Evolutionary conservation across 768 basidiomycete species (phyloP).

Genomic region (Russula emetica): DNA sequence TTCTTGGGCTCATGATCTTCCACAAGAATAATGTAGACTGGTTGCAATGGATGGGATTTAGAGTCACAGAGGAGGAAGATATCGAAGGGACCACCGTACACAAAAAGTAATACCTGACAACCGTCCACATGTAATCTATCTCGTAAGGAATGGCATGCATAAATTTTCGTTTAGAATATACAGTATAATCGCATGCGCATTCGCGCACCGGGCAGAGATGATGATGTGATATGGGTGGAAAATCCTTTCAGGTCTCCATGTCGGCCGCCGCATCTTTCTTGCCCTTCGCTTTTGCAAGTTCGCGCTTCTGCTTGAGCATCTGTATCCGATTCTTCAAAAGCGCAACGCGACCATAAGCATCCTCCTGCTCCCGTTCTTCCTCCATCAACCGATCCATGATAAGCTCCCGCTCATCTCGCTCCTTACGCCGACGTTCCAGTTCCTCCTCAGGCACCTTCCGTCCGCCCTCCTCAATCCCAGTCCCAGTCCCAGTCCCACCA

Average conservation of each 20-base stretch:
- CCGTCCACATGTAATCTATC: background rate
- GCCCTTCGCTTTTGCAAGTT: slow-evolving; percentile 29
- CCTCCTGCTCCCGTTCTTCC: slow-evolving; percentile 83
- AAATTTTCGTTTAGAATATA: too few species aligned
- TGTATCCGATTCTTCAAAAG: slow-evolving; percentile 63
- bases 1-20: slow-evolving; percentile 90
- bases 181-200: background rate
- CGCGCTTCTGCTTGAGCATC: slow-evolving; percentile 47
- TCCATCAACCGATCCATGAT: slow-evolving; percentile 84
- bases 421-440: slow-evolving; percentile 46
- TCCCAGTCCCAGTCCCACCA: slow-evolving; percentile 29
- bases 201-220: background rate
- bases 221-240: background rate
- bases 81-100: background rate
- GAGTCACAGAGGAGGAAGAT: slow-evolving; percentile 13
- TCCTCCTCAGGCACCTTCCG: slow-evolving; percentile 42
- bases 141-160: background rate
- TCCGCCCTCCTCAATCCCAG: slow-evolving; percentile 30
- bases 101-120: background rate
- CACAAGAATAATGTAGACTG: slow-evolving; percentile 87
- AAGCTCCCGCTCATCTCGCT: slow-evolving; percentile 70
- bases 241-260: slow-evolving; percentile 11
- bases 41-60: slow-evolving; percentile 55
- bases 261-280: slow-evolving; percentile 8
- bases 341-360: slow-evolving; percentile 72